Evolutionary conservation across 2,329 filamentous ascomycete genomes (phyloP), one percentile per base, ranked within the genome.

Genomic region (Erysiphe neolycopersici): DNA sequence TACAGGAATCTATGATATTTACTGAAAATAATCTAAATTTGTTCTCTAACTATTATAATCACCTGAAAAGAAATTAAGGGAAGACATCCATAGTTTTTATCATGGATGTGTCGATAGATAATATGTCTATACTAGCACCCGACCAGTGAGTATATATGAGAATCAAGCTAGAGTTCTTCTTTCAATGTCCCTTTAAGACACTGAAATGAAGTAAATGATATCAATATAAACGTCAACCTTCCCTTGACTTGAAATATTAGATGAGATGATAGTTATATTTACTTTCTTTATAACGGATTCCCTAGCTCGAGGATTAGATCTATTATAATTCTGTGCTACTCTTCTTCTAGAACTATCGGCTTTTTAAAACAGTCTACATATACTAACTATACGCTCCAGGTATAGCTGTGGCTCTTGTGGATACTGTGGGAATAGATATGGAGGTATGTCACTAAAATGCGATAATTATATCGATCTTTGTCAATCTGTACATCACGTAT

Each of bases 381-480:
- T 33, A 33, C 11, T n/a, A 33, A 12, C 11, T 33, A 33, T 12
- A 33, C 14, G 14, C 11, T n/a, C 31, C 31, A 22, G 31, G 14
- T 12, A 4, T 33, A 33, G 31, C 31, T 33, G 31, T 33, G 14
- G 11, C 14, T 33, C 11, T 41, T 56, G 54, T 43, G 54, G 53
- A 31, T 58, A 56, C 47, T 56, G 53, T 43, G 41, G 50, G n/a
- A 50, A 45, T 31, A 49, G 48, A 46, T 51, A 50, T 41, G 50
- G 49, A 51, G 55, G 54, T 58, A 38, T 52, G 54, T 56, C 47
- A 44, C 43, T 38, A 44, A 50, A 49, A 49, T 16, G 48, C 44
- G 50, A 50, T 49, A 45, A 29, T 36, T 46, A 40, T 18, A 33
- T 17, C 13, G 6, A 12, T 31, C 16, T 18, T n/a, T 18, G 11